Base-by-base conservation (phyloP, 495 filamentous ascomycete species). In the Aspergillus egyptiacus region DNA sequence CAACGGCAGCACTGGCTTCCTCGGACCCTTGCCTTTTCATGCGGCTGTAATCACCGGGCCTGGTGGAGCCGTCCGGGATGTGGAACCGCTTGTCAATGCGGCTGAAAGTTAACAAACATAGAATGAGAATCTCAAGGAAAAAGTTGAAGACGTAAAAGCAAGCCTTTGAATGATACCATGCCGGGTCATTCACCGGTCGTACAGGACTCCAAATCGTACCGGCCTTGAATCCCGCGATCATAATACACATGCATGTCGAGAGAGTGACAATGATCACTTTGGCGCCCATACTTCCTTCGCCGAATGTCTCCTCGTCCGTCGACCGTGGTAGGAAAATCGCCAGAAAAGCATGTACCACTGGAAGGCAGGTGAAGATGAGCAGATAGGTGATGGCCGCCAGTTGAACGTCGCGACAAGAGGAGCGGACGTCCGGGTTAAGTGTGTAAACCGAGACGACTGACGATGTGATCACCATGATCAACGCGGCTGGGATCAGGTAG, bases 91-190 rank as follows among this genome's bases (percentile, higher is more conserved):
- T 71, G 55, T 96, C 89, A 25, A 91, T 77, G 18, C 88, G 74
- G 3, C 68, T 68, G 5, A 85, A 53, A 2, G 80, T 73, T 61
- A 85, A 91, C 3, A 82, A 53, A 7, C 66, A 66, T 2, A 91
- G 75, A 10, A 91, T 78, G 3, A 82, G 17, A 20, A 89, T 63
- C 65, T 96, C 91, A 10, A 89, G 69, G 0, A 64, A 68, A 53
- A 90, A 90, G 60, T 84, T 80, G 71, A 95, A 89, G 55, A 81
- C 59, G 65, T 90, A 96, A 67, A 93, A 95, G 56, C 77, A 79
- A 2, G 80, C 76, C 55, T 84, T 84, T 50, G 62, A 68, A 53
- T 85, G 75, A 51, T 84, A 93, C 74, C 80, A 84, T 2, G 80
- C 74, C 9, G 86, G 84, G 27, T 85, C 30, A 5, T 42, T 62